Percentiles rank a stretch among this genome's conserved stretches.
Conservation (phyloP, 768 basidiomycete species). For the Mycena capillaripes region DNA sequence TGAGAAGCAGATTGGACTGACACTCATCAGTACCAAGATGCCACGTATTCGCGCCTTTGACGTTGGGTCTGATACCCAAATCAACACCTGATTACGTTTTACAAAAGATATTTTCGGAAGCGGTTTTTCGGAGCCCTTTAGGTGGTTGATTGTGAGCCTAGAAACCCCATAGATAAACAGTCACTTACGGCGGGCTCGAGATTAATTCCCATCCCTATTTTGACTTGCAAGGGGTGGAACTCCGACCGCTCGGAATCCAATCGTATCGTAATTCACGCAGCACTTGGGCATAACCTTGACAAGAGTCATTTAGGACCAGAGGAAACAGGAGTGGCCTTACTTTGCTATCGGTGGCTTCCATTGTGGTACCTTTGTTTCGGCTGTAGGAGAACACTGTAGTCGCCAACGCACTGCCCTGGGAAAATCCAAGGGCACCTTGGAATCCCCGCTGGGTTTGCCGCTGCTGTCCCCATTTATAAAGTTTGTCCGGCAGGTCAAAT, state of each 20-base stretch:
- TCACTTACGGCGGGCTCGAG: constrained; percentile 9
- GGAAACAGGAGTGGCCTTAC: not conserved
- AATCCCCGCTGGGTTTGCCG: constrained; percentile 1
- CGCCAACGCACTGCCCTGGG: not conserved
- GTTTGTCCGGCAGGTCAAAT: constrained; percentile 8
- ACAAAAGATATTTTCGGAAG: constrained; percentile 14
- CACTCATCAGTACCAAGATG: constrained; percentile 16
- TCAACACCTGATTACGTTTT: constrained; percentile 5
- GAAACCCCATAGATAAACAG: not conserved
- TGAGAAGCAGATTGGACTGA: not conserved
- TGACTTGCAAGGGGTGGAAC: constrained; percentile 4
- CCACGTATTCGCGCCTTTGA: constrained; percentile 5
- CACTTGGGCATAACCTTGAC: constrained; percentile 17
- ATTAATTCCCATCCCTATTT: constrained; percentile 20
- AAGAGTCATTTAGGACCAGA: not conserved
- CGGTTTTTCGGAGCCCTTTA: not conserved
- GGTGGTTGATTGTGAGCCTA: not conserved
- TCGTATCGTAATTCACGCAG: not conserved
- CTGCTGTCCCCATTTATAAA: constrained; percentile 7
- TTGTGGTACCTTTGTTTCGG: not conserved
- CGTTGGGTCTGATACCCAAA: constrained; percentile 17
- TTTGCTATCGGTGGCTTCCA: constrained; percentile 19
- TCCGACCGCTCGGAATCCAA: not conserved
- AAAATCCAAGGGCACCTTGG: not conserved
- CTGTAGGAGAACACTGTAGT: constrained; percentile 1